Evolutionary conservation across 352 stramenopile species (phyloP).

Genomic region (Phytophthora sp.): DNA sequence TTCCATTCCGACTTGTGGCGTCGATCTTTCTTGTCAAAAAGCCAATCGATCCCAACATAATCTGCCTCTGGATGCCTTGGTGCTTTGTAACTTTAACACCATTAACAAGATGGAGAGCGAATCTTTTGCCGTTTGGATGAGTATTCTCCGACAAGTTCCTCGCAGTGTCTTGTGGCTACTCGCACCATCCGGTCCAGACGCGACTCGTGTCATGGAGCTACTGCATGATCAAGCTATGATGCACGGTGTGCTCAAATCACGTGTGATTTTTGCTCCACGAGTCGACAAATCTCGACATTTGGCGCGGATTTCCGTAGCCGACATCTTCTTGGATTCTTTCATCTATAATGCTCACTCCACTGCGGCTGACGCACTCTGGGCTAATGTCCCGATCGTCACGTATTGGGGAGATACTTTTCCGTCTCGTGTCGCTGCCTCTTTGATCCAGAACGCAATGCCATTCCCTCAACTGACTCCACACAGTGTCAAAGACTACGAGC

Average conservation of each 20-base stretch:
- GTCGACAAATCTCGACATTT: constrained; percentile 81
- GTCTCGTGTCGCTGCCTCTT: constrained; percentile 67
- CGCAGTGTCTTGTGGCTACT: constrained; percentile 91
- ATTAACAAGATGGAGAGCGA: constrained; percentile 94
- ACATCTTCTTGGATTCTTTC: constrained; percentile 96
- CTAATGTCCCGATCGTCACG: constrained; percentile 90
- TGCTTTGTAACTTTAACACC: constrained; percentile 95
- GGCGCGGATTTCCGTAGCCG: constrained; percentile 70
- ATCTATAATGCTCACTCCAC: constrained; percentile 97
- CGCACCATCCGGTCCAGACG: constrained; percentile 31
- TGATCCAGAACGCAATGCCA: constrained; percentile 53
- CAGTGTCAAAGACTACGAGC: constrained; percentile 76
- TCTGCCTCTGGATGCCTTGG: constrained; percentile 41
- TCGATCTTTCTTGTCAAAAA: constrained; percentile 22
- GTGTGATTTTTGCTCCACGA: constrained; percentile 78
- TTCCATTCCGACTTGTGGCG: constrained; percentile 38
- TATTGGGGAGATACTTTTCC: constrained; percentile 78
- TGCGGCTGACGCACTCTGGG: constrained; percentile 90
- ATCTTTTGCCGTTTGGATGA: constrained; percentile 90
- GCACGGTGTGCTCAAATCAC: constrained; percentile 59
- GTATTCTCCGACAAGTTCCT: constrained; percentile 85
- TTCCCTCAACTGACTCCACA: constrained; percentile 47
- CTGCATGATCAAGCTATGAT: constrained; percentile 66
- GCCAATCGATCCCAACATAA: constrained; percentile 29
- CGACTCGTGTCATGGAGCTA: constrained; percentile 14